These are phyloP conservation scores for Lonicera japonica DNA, from an alignment of 129 eudicot genomes.

Conservation along the genomic window DNA sequence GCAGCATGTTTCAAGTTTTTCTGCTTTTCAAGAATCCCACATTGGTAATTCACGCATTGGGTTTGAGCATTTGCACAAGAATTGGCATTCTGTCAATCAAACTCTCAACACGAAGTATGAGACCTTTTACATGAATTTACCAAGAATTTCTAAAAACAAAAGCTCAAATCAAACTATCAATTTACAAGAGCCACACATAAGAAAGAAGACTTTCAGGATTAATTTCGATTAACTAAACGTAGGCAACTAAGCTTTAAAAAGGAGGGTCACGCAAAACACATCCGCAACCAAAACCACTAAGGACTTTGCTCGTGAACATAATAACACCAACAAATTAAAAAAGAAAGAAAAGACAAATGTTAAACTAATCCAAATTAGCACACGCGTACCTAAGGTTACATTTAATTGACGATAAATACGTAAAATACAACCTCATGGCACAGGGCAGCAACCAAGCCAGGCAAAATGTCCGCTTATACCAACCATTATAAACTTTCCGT, in stretches of 20 bases:
- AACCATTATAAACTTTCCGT: not conserved
- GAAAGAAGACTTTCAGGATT: not conserved
- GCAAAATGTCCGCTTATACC: conserved; percentile 3
- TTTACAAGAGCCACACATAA: no score
- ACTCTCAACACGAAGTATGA: no score
- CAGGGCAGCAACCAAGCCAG: conserved; percentile 52
- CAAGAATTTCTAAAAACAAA: no score
- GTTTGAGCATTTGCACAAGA: no score
- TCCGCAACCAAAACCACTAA: not conserved
- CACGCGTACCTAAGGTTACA: conserved; percentile 35
- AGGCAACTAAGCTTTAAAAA: not conserved
- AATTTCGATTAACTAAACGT: not conserved
- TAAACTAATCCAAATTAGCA: conserved; percentile 15
- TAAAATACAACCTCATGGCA: conserved; percentile 67
- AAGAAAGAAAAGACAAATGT: not conserved
- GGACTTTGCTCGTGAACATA: conserved; percentile 1
- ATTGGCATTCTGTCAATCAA: no score
- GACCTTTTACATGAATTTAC: no score
- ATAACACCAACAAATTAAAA: not conserved
- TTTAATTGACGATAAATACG: conserved; percentile 34
- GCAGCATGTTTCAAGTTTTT: no score
- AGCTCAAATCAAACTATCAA: no score
- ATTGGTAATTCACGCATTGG: no score
- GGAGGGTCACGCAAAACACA: not conserved
- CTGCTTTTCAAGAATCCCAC: no score